Percentiles rank a stretch among this genome's conserved stretches.
Evolutionary conservation across 2,329 filamentous ascomycete genomes (phyloP).

Genomic region (Colletotrichum costaricense): DNA sequence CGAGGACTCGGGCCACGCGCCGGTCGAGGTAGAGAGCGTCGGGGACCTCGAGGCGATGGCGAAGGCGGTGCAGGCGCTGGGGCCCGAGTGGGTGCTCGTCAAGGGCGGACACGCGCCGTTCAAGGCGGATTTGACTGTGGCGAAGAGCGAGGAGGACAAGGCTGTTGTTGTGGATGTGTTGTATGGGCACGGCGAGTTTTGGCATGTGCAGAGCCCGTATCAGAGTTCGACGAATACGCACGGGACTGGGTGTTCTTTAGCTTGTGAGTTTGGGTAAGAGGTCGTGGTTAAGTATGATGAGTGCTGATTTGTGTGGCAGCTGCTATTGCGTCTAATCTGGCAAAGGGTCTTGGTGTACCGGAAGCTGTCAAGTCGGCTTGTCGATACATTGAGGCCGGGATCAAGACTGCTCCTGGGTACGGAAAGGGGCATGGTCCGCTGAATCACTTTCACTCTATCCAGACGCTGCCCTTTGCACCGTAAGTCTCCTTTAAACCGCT

Average conservation of each 20-base stretch:
- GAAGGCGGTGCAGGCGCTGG: conserved; percentile 72
- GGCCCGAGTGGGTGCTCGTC: conserved; percentile 83
- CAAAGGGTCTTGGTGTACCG: conserved; percentile 66
- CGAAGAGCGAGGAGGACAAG: conserved; percentile 68
- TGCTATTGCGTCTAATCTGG: conserved; percentile 80
- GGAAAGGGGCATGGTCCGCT: conserved; percentile 78
- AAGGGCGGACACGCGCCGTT: conserved; percentile 94
- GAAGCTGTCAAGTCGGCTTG: conserved; percentile 75
- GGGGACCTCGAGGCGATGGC: conserved; percentile 78
- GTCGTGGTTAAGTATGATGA: too few relatives aligned
- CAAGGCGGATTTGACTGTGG: conserved; percentile 68
- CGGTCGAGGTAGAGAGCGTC: conserved; percentile 61
- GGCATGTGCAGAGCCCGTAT: conserved; percentile 77
- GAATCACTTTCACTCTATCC: conserved; percentile 82
- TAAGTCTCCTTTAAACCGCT: conserved; percentile 44
- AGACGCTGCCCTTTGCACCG: conserved; percentile 76
- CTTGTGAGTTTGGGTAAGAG: conserved; percentile 68
- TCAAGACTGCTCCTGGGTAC: conserved; percentile 70
- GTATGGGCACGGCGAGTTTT: conserved; percentile 66
- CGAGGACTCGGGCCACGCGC: conserved; percentile 57
- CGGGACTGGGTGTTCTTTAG: conserved; percentile 93
- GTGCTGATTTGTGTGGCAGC: conserved; percentile 56
- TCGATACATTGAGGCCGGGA: conserved; percentile 78
- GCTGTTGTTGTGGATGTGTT: conserved; percentile 82
- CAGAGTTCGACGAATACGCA: conserved; percentile 85